phyloP scores from a whole-genome alignment of 2,329 filamentous ascomycete genomes.

The Camillea tinctor region DNA sequence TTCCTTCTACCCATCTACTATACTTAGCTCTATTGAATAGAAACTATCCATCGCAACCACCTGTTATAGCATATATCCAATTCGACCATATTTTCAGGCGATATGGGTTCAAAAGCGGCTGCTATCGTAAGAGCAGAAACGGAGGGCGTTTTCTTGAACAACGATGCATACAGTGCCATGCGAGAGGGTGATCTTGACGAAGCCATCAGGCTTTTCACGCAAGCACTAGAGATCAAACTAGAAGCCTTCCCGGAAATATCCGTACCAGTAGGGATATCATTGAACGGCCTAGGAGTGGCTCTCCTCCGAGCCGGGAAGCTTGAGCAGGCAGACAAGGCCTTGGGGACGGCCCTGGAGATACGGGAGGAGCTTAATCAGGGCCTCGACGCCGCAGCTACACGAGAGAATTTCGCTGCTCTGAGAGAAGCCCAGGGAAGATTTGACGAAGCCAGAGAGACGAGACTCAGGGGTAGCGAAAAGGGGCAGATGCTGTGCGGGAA shows the following conservation, averaged over 20 bases:
- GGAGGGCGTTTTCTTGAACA: not conserved
- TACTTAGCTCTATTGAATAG: not conserved
- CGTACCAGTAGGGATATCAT: slow-evolving; percentile 11
- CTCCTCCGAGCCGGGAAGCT: slow-evolving; percentile 23
- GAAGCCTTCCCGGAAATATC: slow-evolving; percentile 9
- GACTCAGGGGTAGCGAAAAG: slow-evolving; percentile 10
- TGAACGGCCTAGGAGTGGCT: slow-evolving; percentile 18
- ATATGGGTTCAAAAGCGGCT: not conserved
- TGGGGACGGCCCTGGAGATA: slow-evolving; percentile 11
- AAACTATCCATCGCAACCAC: not conserved
- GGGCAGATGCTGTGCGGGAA: slow-evolving; percentile 18
- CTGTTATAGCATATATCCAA: not conserved
- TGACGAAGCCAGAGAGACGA: slow-evolving; percentile 13
- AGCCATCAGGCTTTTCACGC: slow-evolving; percentile 8
- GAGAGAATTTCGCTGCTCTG: slow-evolving; percentile 17
- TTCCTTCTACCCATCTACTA: not conserved
- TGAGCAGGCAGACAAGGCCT: slow-evolving; percentile 13
- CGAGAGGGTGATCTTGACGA: slow-evolving; percentile 5
- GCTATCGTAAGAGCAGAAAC: not conserved
- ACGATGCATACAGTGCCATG: not conserved
- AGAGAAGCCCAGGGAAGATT: slow-evolving; percentile 20
- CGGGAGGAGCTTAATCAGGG: slow-evolving; percentile 3
- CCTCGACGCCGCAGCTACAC: slow-evolving; percentile 14
- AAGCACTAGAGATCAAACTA: slow-evolving; percentile 15
- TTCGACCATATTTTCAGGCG: not conserved